Evolutionary conservation across 2,329 filamentous ascomycete genomes (phyloP).

Genomic region (Pseudogymnoascus sp.): DNA sequence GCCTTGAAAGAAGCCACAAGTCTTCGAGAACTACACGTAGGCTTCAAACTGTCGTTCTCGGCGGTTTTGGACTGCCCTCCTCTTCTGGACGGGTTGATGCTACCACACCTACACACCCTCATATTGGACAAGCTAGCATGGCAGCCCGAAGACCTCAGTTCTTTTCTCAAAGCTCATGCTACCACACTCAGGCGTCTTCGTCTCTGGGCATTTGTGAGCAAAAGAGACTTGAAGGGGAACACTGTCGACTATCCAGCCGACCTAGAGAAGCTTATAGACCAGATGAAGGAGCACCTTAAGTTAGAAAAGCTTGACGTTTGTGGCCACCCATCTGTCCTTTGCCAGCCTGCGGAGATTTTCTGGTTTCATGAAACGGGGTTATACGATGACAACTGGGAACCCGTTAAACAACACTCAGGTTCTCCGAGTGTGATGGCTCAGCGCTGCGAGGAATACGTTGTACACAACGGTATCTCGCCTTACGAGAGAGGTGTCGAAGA

Average conservation of each 20-base stretch:
- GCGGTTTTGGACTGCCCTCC: neutral
- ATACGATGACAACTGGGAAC: conserved; percentile 1
- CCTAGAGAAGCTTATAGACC: neutral
- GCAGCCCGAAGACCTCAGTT: neutral
- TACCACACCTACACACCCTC: neutral
- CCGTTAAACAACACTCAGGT: neutral
- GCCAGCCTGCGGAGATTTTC: conserved; percentile 1
- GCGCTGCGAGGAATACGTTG: neutral
- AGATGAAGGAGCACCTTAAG: conserved; percentile 1
- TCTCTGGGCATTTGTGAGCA: neutral
- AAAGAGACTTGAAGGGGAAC: neutral
- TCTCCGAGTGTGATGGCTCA: neutral
- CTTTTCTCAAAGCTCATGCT: neutral
- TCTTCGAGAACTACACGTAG: neutral
- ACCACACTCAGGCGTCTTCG: neutral
- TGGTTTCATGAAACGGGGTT: conserved; percentile 1
- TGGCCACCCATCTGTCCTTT: neutral
- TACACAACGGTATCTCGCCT: neutral
- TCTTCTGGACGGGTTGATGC: neutral
- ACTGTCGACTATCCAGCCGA: neutral
- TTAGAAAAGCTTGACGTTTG: conserved; percentile 1
- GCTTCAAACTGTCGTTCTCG: neutral
- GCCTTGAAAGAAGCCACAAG: neutral
- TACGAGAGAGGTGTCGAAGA: neutral
- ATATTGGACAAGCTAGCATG: neutral